These are phyloP conservation scores for Betula pendula DNA, from an alignment of 306 rosid genomes.

Conservation along the genomic window DNA sequence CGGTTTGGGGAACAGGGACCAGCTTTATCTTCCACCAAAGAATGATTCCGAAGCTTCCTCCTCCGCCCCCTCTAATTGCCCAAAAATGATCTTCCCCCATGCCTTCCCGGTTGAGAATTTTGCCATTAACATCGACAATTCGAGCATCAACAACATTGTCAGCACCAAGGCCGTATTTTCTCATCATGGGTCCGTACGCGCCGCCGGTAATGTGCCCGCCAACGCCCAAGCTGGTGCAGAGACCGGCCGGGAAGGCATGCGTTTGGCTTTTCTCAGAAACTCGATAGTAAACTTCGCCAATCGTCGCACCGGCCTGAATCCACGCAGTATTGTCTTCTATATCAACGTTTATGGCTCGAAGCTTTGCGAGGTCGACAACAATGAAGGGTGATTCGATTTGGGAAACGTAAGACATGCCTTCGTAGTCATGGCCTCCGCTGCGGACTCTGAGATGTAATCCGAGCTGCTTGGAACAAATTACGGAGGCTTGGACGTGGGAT, in stretches of 20 bases:
- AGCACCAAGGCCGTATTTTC: slow-evolving; percentile 74
- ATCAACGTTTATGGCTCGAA: slow-evolving; percentile 48
- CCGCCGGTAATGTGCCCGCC: slow-evolving; percentile 93
- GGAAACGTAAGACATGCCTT: slow-evolving; percentile 78
- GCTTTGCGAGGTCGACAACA: slow-evolving; percentile 59
- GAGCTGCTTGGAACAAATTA: slow-evolving; percentile 61
- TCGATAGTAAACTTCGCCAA: slow-evolving; percentile 73
- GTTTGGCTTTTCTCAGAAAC: slow-evolving; percentile 56
- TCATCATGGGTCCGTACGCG: slow-evolving; percentile 78
- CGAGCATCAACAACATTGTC: slow-evolving; percentile 72
- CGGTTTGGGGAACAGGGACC: slow-evolving; percentile 64
- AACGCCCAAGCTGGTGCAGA: slow-evolving; percentile 75
- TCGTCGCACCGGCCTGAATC: slow-evolving; percentile 82
- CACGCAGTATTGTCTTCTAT: slow-evolving; percentile 51
- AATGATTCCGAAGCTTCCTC: slow-evolving; percentile 78
- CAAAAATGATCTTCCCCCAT: slow-evolving; percentile 92
- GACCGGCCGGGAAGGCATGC: slow-evolving; percentile 78
- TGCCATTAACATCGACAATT: slow-evolving; percentile 56
- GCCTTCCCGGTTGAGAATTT: slow-evolving; percentile 49
- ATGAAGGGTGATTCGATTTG: slow-evolving; percentile 53
- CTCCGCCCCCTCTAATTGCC: slow-evolving; percentile 95
- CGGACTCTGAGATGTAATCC: slow-evolving; percentile 59
- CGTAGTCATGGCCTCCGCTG: slow-evolving; percentile 88
- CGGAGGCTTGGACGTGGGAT: slow-evolving; percentile 65
- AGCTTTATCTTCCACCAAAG: slow-evolving; percentile 88